Conservation (phyloP, 192 early-diverging fungal species). For the Backusella circina region DNA sequence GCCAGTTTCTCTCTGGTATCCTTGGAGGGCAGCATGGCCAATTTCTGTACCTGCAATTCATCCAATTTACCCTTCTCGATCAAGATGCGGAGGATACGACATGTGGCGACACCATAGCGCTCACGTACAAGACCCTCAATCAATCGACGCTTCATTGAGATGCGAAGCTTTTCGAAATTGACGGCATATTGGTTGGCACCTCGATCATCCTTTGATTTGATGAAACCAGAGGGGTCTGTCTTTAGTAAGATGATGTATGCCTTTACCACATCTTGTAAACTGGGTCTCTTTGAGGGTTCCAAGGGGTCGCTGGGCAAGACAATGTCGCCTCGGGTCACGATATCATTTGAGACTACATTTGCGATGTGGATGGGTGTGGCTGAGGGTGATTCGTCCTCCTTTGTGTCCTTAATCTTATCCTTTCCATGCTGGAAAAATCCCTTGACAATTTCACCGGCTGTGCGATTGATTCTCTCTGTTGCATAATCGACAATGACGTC, state of each 20-base stretch:
- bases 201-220: conserved; percentile 54
- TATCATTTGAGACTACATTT: conserved; percentile 38
- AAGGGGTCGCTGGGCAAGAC: conserved; percentile 17
- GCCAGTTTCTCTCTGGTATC: conserved; percentile 61
- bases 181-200: conserved; percentile 58
- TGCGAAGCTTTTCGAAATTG: conserved; percentile 52
- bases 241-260: conserved; percentile 60
- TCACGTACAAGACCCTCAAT: conserved; percentile 56
- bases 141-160: conserved; percentile 49
- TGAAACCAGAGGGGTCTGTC: conserved; percentile 47
- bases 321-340: conserved; percentile 18
- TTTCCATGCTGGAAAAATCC: conserved; percentile 57
- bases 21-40: conserved; percentile 64
- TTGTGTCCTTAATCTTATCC: conserved; percentile 48
- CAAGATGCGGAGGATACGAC: conserved; percentile 64
- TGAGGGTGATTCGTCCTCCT: conserved; percentile 44
- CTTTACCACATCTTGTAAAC: conserved; percentile 40
- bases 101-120: conserved; percentile 55
- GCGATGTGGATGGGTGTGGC: conserved; percentile 49
- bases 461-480: conserved; percentile 56
- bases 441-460: conserved; percentile 57
- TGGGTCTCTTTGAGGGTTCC: background rate
- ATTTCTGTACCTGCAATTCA: conserved; percentile 62
- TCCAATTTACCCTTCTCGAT: conserved; percentile 73
- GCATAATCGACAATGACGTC: conserved; percentile 56